Percentiles rank a stretch among this genome's conserved stretches.
phyloP scores from a whole-genome alignment of 768 basidiomycete genomes.

The Daedaleopsis sinensis region DNA sequence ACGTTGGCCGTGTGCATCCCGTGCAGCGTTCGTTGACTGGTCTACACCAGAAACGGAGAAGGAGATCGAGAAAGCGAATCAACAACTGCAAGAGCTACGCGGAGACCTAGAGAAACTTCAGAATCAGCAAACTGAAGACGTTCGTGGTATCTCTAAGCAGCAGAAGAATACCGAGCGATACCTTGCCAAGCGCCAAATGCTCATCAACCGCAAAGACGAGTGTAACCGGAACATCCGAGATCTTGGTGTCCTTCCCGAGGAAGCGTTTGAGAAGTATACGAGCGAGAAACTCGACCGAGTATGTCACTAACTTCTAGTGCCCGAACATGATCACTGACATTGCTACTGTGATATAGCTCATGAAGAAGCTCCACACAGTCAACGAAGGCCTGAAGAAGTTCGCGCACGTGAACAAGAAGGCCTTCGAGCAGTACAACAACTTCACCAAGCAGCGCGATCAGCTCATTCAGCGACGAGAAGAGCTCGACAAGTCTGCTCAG shows the following conservation, averaged over 20 bases:
- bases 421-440: constrained; percentile 97
- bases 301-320: constrained; percentile 28
- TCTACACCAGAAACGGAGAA: constrained; percentile 62
- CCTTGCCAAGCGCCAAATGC: constrained; percentile 88
- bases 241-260: constrained; percentile 94
- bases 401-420: constrained; percentile 99
- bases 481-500: constrained; percentile 85
- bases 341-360: constrained; percentile 54
- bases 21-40: neutral
- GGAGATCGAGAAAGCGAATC: constrained; percentile 62
- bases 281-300: constrained; percentile 88
- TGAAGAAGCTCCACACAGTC: constrained; percentile 89
- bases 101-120: constrained; percentile 73
- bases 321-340: neutral
- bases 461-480: constrained; percentile 81
- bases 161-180: constrained; percentile 97
- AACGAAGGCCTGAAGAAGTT: constrained; percentile 96
- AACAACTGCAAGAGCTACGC: constrained; percentile 69
- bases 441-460: constrained; percentile 98
- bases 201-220: constrained; percentile 85
- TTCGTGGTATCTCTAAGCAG: constrained; percentile 82
- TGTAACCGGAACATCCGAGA: constrained; percentile 96
- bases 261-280: constrained; percentile 95
- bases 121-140: constrained; percentile 84
- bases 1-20: constrained; percentile 2